These are phyloP conservation scores for Nemania sp. DNA, from an alignment of 2,329 filamentous ascomycete genomes.

Conservation along the genomic window DNA sequence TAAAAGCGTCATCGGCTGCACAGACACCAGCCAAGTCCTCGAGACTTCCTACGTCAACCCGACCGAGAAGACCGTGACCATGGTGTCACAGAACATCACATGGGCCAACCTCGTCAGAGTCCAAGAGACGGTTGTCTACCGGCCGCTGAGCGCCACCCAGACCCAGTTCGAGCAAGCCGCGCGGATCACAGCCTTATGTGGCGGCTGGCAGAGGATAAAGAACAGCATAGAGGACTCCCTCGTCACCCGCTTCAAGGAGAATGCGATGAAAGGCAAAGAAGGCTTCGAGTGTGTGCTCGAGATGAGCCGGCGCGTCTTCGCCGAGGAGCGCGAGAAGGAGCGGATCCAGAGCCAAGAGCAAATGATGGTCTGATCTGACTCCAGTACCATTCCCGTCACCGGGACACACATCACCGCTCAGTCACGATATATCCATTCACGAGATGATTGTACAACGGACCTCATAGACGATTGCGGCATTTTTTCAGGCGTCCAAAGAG, in stretches of 20 bases:
- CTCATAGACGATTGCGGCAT: conserved; percentile 32
- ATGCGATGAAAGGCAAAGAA: conserved; percentile 86
- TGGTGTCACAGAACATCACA: conserved; percentile 95
- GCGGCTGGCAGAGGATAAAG: conserved; percentile 96
- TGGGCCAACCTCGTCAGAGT: conserved; percentile 89
- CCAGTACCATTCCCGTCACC: background rate
- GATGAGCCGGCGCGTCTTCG: conserved; percentile 90
- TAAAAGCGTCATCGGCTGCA: conserved; percentile 75
- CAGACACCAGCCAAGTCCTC: conserved; percentile 85
- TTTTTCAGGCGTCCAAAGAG: conserved; percentile 25
- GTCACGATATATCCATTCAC: conserved; percentile 4
- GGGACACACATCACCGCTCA: conserved; percentile 8
- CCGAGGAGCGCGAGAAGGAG: conserved; percentile 78
- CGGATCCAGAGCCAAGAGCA: conserved; percentile 40
- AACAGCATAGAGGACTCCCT: conserved; percentile 94
- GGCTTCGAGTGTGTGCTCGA: conserved; percentile 94
- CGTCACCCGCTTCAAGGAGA: conserved; percentile 87
- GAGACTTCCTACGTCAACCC: conserved; percentile 97
- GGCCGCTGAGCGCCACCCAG: conserved; percentile 60
- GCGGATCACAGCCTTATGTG: conserved; percentile 90
- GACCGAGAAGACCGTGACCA: conserved; percentile 80
- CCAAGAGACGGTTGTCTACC: conserved; percentile 90
- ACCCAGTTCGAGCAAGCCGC: conserved; percentile 90
- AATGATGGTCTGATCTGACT: conserved; percentile 37
- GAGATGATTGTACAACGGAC: conserved; percentile 25